Conservation (phyloP, 495 filamentous ascomycete species). For the Schizothecium vesticola region DNA sequence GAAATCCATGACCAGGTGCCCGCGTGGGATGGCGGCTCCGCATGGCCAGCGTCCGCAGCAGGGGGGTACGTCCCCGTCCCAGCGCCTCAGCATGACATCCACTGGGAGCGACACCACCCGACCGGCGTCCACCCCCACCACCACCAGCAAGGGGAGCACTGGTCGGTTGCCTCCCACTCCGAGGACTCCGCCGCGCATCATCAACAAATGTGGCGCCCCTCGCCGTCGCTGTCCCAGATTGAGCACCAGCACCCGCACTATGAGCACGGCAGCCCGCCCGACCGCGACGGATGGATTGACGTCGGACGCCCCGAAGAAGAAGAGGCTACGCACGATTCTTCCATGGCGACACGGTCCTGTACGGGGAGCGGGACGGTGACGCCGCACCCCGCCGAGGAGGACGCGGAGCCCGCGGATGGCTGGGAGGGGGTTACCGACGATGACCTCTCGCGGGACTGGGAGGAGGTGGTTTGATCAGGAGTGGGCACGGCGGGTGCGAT, state of each 20-base stretch:
- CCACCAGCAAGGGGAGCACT: not conserved
- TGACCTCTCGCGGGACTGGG: conserved; percentile 22
- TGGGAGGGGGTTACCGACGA: not conserved
- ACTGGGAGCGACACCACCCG: not conserved
- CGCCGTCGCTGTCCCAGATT: not conserved
- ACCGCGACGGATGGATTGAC: not conserved
- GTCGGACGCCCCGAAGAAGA: not conserved
- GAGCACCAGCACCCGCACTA: not conserved
- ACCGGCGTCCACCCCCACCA: not conserved
- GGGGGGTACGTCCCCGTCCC: not conserved
- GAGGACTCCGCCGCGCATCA: not conserved
- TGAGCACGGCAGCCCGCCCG: not conserved
- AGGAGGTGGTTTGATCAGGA: too few relatives aligned
- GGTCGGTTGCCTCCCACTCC: not conserved
- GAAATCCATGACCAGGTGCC: not conserved
- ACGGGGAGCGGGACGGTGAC: not conserved
- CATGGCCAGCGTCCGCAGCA: not conserved
- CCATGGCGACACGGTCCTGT: not conserved
- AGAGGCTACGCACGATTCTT: not conserved
- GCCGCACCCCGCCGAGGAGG: conserved; percentile 4
- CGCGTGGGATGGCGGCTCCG: not conserved
- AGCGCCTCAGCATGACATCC: not conserved
- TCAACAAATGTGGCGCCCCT: not conserved
- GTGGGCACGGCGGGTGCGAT: too few relatives aligned
- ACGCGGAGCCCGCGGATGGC: not conserved